A percentile compares a stretch with the other conserved stretches of the same genome.
phyloP scores from a whole-genome alignment of 441 rosid genomes.

The Brassica balearica region DNA sequence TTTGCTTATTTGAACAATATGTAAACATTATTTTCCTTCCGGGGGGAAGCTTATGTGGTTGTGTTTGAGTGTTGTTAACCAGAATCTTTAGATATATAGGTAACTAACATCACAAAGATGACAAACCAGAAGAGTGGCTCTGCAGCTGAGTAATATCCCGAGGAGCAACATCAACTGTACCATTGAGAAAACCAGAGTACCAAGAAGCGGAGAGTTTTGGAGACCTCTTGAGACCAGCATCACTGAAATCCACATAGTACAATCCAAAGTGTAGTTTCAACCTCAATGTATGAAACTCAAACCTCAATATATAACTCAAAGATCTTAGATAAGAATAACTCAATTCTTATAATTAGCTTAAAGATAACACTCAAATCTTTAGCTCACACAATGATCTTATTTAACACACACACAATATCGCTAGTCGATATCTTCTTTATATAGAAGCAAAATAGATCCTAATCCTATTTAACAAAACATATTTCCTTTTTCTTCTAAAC shows the following conservation, averaged over 20 bases:
- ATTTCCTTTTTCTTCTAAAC: no score
- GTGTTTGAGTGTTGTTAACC: neutral
- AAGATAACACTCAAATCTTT: no score
- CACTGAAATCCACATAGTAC: conserved; percentile 50
- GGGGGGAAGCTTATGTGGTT: neutral
- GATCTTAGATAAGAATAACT: no score
- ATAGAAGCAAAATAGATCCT: no score
- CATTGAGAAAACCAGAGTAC: conserved; percentile 65
- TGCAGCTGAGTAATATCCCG: neutral
- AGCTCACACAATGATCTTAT: no score
- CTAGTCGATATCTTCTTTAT: no score
- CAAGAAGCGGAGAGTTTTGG: conserved; percentile 69
- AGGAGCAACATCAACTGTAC: conserved; percentile 31
- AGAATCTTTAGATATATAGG: neutral
- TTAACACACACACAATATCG: no score
- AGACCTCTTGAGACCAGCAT: conserved; percentile 38
- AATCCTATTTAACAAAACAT: no score
- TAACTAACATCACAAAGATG: conserved; percentile 30
- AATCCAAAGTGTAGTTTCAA: no score
- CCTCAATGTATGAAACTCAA: no score
- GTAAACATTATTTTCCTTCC: neutral
- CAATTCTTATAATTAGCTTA: no score
- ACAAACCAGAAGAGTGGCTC: conserved; percentile 3
- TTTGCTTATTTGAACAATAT: neutral
- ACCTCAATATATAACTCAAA: no score